These are phyloP conservation scores for Saccharomycopsis hybrid DNA, from an alignment of 1,139 yeast genomes.

Conservation along the genomic window DNA sequence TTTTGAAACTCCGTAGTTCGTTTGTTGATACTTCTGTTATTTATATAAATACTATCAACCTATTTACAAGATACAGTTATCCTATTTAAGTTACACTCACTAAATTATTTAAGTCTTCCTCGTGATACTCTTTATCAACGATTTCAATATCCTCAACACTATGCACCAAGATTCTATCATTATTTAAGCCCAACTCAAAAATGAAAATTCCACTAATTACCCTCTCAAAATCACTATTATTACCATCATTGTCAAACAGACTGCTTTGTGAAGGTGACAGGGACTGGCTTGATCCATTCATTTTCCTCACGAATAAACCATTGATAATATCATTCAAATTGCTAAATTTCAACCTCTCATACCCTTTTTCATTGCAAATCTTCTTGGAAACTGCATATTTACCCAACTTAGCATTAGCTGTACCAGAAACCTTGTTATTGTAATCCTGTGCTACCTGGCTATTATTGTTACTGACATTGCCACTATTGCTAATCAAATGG, in stretches of 20 bases:
- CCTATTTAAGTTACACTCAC: conserved; percentile 1
- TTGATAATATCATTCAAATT: conserved; percentile 16
- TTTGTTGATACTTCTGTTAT: no score
- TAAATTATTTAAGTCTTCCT: conserved; percentile 4
- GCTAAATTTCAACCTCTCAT: neutral
- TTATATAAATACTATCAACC: no score
- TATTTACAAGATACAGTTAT: no score
- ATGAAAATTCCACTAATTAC: conserved; percentile 54
- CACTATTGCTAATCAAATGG: conserved; percentile 29
- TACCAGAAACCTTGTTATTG: no score
- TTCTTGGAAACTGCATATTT: neutral
- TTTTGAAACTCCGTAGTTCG: no score
- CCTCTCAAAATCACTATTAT: conserved; percentile 35
- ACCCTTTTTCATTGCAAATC: conserved; percentile 3
- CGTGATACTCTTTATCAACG: conserved; percentile 4
- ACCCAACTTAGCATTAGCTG: no score
- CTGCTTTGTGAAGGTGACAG: no score
- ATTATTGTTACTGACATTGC: neutral
- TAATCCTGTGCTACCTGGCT: no score
- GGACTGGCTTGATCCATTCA: conserved; percentile 2
- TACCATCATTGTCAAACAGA: conserved; percentile 30
- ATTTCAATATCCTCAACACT: conserved; percentile 73
- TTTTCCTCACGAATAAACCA: conserved; percentile 6
- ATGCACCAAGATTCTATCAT: conserved; percentile 58
- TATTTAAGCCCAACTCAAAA: conserved; percentile 59